Base-by-base conservation (phyloP, 2,329 filamentous ascomycete genomes). In the Chaetothyriales sp. region DNA sequence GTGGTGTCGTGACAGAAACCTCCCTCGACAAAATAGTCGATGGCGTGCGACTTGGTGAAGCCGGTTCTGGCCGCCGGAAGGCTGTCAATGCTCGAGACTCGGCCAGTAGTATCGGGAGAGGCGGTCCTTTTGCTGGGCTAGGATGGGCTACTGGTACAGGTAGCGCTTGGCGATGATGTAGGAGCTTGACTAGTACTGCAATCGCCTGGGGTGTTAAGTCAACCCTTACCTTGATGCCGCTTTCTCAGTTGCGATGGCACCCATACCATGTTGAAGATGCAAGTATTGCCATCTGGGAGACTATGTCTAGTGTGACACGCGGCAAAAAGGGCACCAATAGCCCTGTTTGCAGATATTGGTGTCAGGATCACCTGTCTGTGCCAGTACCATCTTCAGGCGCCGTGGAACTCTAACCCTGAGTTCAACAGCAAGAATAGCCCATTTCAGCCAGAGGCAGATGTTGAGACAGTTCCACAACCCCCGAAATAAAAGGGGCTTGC, bases 11-110 rank as follows among this genome's bases (percentile, higher is more conserved):
- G 33, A 63, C 74, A 44, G 69, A 70, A 52, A 66, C 61, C 28
- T 67, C 63, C 22, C 81, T 81, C 18, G 71, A 71, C 53, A 75
- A 82, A 67, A 89, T 98, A 66, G 80, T 86, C 64, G 73, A 81
- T 64, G 87, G 95, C 68, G 89, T 94, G 73, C 68, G 84, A 7
- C 82, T 89, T 52, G 77, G 61, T 47, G 69, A 73, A 55, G 71
- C 69, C 10, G 61, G 61, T 5, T 56, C 64, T 50, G 70, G 69
- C 18, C 73, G 71, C 58, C 67, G 65, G 58, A 70, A 61, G 54
- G 69, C 70, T 29, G 65, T 70, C 49, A 71, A 73, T 58, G 66
- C 66, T 18, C 67, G 66, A 29, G 70, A 69, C 55, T 56, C 56
- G 2, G 51, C 52, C 15, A 45, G 45, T 18, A 56, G 52, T 20